Evolutionary conservation across 768 basidiomycete species (phyloP).

Genomic region (Coprinopsis strossmayeri): DNA sequence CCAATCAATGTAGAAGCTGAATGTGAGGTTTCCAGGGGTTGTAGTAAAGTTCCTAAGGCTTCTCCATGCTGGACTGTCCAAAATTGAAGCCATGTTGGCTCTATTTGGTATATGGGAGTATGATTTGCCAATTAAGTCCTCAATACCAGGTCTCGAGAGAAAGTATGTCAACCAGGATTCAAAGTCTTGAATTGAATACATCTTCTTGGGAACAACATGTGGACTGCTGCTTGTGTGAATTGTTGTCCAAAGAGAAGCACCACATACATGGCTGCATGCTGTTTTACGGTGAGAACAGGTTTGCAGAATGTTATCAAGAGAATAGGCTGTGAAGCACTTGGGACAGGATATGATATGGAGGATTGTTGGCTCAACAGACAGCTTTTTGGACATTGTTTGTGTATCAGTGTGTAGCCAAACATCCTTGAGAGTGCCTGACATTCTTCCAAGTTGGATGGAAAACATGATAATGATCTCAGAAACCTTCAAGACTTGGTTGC

Average conservation of each 20-base stretch:
- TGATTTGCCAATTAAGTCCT: slow-evolving; percentile 17
- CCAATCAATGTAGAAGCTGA: slow-evolving; percentile 20
- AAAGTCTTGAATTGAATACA: slow-evolving; percentile 16
- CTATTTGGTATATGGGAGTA: slow-evolving; percentile 12
- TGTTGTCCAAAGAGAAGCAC: slow-evolving; percentile 8
- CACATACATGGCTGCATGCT: slow-evolving; percentile 10
- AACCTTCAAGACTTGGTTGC: too few relatives aligned
- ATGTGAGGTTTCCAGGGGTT: slow-evolving; percentile 13
- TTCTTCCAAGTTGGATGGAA: too few relatives aligned
- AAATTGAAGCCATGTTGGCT: slow-evolving; percentile 12
- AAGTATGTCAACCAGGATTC: slow-evolving; percentile 17
- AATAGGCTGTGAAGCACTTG: slow-evolving; percentile 9
- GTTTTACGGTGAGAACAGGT: slow-evolving; percentile 11
- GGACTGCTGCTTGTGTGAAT: slow-evolving; percentile 8
- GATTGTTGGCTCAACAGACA: slow-evolving; percentile 14
- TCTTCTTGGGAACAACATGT: slow-evolving; percentile 8
- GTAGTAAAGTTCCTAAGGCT: slow-evolving; percentile 15
- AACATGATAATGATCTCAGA: too few relatives aligned
- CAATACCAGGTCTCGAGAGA: slow-evolving; percentile 16
- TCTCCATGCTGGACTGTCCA: slow-evolving; percentile 20
- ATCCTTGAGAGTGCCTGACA: too few relatives aligned
- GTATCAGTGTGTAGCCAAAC: too few relatives aligned
- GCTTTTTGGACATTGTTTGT: too few relatives aligned
- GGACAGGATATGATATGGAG: slow-evolving; percentile 15
- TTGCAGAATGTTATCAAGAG: background rate